These are phyloP conservation scores for Globisporangium middletonii DNA, from an alignment of 352 stramenopile species.

Conservation along the genomic window DNA sequence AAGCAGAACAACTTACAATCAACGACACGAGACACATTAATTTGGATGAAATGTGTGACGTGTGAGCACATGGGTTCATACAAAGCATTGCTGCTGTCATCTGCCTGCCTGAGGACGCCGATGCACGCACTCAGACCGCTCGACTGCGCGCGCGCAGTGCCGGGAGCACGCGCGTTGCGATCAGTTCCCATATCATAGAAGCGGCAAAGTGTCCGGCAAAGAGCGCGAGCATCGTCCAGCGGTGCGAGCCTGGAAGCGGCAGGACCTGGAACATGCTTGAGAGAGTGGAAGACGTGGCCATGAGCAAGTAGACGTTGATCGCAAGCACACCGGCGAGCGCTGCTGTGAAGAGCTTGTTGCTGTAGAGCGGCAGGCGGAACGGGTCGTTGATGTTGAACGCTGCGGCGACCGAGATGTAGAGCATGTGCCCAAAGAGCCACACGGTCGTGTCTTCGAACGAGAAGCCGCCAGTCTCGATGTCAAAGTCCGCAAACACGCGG, in stretches of 20 bases:
- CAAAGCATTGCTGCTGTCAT: too few species aligned
- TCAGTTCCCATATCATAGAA: constrained; percentile 20
- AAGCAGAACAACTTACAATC: too few species aligned
- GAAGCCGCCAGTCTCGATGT: constrained; percentile 29
- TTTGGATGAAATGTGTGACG: too few species aligned
- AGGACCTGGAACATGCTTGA: constrained; percentile 40
- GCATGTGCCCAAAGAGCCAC: constrained; percentile 54
- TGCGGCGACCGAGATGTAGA: constrained; percentile 42
- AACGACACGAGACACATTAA: too few species aligned
- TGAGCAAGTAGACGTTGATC: constrained; percentile 48
- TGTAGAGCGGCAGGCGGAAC: constrained; percentile 47
- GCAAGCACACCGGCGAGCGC: constrained; percentile 20
- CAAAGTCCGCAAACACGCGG: constrained; percentile 27
- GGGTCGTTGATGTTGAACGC: constrained; percentile 53
- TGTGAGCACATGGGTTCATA: too few species aligned
- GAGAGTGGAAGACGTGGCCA: constrained; percentile 31
- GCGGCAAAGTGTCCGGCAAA: constrained; percentile 29
- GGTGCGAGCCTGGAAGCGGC: constrained; percentile 28
- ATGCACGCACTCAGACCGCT: not conserved
- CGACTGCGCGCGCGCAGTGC: constrained; percentile 10
- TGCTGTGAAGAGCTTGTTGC: constrained; percentile 29
- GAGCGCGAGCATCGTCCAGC: constrained; percentile 35
- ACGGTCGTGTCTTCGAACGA: constrained; percentile 44
- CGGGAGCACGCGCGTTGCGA: constrained; percentile 19
- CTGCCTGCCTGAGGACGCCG: too few species aligned